These are phyloP conservation scores for Aspergillus awamori DNA, from an alignment of 2,329 filamentous ascomycete genomes.

Conservation along the genomic window DNA sequence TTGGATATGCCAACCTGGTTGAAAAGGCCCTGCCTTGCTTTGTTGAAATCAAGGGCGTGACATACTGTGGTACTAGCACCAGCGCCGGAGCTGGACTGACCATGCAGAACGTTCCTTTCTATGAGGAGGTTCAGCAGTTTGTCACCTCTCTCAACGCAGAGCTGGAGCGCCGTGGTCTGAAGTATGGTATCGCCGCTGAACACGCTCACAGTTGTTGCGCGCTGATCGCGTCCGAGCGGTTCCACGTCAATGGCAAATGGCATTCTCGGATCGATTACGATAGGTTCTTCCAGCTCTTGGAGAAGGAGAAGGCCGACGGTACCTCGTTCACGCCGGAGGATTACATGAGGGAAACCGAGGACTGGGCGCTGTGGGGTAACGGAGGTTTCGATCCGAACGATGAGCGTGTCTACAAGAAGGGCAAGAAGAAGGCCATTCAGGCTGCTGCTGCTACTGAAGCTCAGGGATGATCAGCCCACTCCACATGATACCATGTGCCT, in stretches of 20 bases:
- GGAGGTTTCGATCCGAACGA: constrained; percentile 93
- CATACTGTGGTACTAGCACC: constrained; percentile 90
- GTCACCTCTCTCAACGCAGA: constrained; percentile 73
- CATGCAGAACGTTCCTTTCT: constrained; percentile 98
- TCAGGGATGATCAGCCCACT: background rate
- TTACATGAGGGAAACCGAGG: constrained; percentile 85
- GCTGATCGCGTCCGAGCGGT: constrained; percentile 79
- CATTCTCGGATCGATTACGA: constrained; percentile 90
- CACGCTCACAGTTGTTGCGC: constrained; percentile 95
- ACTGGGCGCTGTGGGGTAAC: constrained; percentile 94
- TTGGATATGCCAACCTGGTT: constrained; percentile 87
- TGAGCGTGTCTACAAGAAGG: constrained; percentile 83
- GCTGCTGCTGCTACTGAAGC: constrained; percentile 1
- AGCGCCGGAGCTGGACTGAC: constrained; percentile 81
- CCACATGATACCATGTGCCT: background rate
- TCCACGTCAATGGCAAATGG: constrained; percentile 77
- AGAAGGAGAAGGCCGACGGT: constrained; percentile 59
- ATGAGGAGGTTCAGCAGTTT: constrained; percentile 84
- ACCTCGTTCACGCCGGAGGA: constrained; percentile 82
- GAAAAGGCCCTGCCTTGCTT: constrained; percentile 86
- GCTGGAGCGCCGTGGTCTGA: constrained; percentile 69
- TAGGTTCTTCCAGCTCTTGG: constrained; percentile 81
- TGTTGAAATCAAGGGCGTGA: constrained; percentile 94
- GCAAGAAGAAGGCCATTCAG: constrained; percentile 51
- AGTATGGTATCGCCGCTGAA: constrained; percentile 90